phyloP scores from a whole-genome alignment of 2,329 filamentous ascomycete species.

The Pyrenochaeta sp. region DNA sequence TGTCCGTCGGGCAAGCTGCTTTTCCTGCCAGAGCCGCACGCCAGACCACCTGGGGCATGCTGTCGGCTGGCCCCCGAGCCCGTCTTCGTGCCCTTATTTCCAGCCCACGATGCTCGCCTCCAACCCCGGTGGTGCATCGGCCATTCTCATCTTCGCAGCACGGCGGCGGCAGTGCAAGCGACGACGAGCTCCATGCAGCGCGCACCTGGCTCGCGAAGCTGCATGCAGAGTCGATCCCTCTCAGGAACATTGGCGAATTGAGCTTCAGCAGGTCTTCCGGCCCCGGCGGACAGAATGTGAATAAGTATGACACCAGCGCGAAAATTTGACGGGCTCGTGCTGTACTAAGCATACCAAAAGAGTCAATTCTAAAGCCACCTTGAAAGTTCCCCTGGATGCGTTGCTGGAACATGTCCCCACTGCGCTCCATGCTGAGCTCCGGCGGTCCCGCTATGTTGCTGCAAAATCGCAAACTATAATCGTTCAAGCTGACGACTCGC shows the following conservation, averaged over 20 bases:
- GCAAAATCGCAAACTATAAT: constrained; percentile 61
- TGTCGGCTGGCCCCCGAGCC: too few relatives aligned
- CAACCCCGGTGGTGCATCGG: too few relatives aligned
- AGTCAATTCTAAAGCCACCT: constrained; percentile 72
- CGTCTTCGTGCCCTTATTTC: background rate
- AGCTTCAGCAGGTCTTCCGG: constrained; percentile 70
- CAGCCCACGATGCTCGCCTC: too few relatives aligned
- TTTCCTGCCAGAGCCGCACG: too few relatives aligned
- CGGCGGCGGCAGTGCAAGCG: constrained; percentile 15
- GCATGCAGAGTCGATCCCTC: constrained; percentile 61
- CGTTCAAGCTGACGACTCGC: constrained; percentile 69
- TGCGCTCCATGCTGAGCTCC: constrained; percentile 61
- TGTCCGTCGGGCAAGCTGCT: too few relatives aligned
- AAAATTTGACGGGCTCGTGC: constrained; percentile 21
- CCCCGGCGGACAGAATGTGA: constrained; percentile 72
- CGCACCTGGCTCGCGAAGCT: constrained; percentile 65
- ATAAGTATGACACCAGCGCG: constrained; percentile 60
- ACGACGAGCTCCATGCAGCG: constrained; percentile 52
- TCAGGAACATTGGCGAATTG: constrained; percentile 62
- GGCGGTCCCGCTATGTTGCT: constrained; percentile 63
- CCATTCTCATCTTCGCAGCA: constrained; percentile 10
- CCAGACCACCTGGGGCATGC: too few relatives aligned
- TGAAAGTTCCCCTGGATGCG: constrained; percentile 61
- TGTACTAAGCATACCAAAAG: constrained; percentile 55
- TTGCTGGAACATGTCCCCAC: constrained; percentile 63